Base-by-base conservation (phyloP, 148 eudicot genomes). In the Diospyros lotus region DNA sequence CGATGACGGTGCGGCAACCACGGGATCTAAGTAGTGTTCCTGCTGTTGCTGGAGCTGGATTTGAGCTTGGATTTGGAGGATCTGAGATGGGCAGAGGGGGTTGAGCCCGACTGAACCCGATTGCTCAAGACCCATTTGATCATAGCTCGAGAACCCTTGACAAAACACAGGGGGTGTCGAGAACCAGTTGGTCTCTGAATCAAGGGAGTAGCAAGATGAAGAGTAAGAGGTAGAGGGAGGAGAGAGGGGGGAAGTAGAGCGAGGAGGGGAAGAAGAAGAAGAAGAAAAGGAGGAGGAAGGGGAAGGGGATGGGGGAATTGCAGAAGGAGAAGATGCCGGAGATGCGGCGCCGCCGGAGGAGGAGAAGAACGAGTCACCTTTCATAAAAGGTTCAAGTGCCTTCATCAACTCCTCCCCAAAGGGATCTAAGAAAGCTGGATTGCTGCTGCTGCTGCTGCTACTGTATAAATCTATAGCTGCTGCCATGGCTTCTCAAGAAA, bases 321-420 rank as follows among this genome's bases (percentile, higher is more conserved):
- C 13, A 39, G 12, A 13, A 13, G 51, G 28, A 9, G 53, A n/a
- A n/a, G 48, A n/a, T 41, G 73, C 51, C 18, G 67, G 17, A 50
- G 79, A 68, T 4, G 83, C 50, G 39, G 79, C 8, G 51, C 75
- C 14, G 76, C 81, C 5, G 6, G 83, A 4, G 44, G 80, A 51
- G 44, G 77, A 15, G 8, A 78, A 14, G 46, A 81, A 45, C 44
- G 86, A 75, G 78, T 81, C 79, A 88, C 82, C 53, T 68, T 81
- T 86, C 82, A 88, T 88, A 85, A 88, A 88, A 77, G 92, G 92
- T 53, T 80, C 75, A 67, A 88, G 89, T 70, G 92, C 92, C 77
- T 81, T 75, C 92, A 88, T 88, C 41, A 88, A 81, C 79, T 88
- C 92, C 53, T 85, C 83, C 51, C 86, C 79, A 0, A 73, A 84